Percentiles rank a stretch among this genome's conserved stretches.
Conservation (phyloP, 495 filamentous ascomycete genomes). For the Talaromyces stipitatus region DNA sequence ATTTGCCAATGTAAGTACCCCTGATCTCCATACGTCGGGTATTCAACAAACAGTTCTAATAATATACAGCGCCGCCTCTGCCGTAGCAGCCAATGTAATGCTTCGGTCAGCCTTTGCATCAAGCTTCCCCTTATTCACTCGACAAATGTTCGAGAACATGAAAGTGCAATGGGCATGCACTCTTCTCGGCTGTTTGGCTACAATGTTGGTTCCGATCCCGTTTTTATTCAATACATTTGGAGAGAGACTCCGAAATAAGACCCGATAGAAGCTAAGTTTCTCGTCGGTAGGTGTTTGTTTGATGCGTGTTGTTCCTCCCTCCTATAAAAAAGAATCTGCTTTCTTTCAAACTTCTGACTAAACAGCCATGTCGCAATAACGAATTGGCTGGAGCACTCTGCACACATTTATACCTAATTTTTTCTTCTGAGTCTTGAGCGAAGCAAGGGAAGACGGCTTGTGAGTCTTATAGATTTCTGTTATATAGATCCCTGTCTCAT, state of each 20-base stretch:
- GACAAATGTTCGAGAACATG: constrained; percentile 65
- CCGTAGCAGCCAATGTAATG: constrained; percentile 77
- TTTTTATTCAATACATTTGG: constrained; percentile 57
- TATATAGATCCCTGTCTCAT: no score
- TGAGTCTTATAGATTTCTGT: no score
- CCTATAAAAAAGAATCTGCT: no score
- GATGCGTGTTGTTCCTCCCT: no score
- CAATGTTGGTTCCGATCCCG: constrained; percentile 63
- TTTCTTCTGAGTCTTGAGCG: no score
- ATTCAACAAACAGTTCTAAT: neutral
- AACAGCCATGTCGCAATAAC: no score
- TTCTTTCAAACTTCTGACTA: no score
- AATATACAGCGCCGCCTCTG: constrained; percentile 53
- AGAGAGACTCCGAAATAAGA: constrained; percentile 46
- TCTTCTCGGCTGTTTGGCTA: constrained; percentile 62
- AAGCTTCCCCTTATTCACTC: constrained; percentile 68
- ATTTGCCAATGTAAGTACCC: constrained; percentile 67
- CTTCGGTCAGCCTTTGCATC: constrained; percentile 62
- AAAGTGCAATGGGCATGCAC: constrained; percentile 68
- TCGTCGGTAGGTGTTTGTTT: no score
- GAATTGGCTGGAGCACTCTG: no score
- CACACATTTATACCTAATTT: no score
- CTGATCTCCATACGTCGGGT: neutral
- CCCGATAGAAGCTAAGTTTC: no score
- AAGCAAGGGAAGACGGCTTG: no score